phyloP scores from a whole-genome alignment of 2,329 filamentous ascomycete genomes.

The Fusarium udum region DNA sequence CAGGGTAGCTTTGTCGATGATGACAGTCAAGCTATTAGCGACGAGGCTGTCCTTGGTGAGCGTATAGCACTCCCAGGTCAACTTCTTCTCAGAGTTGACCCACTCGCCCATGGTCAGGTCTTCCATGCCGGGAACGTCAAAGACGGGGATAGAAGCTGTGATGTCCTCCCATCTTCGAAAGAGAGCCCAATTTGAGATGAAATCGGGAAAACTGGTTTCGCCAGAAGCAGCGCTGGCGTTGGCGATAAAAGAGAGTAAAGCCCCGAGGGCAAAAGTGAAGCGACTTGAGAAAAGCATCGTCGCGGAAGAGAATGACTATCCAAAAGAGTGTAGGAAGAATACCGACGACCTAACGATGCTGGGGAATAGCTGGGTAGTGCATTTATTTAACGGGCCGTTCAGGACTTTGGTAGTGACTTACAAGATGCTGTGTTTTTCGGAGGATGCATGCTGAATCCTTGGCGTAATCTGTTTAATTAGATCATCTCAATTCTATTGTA shows the following conservation, averaged over 20 bases:
- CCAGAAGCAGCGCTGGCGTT: not conserved
- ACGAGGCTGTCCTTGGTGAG: not conserved
- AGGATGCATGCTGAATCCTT: not conserved
- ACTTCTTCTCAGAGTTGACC: not conserved
- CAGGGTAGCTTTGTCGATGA: slow-evolving; percentile 6
- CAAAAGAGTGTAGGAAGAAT: not conserved
- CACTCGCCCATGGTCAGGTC: not conserved
- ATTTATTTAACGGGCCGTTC: slow-evolving; percentile 9
- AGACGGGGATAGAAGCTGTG: not conserved
- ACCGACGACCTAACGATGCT: not conserved
- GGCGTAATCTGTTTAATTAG: slow-evolving; percentile 7
- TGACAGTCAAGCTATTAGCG: not conserved
- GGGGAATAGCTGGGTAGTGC: not conserved
- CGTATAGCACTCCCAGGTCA: slow-evolving; percentile 15
- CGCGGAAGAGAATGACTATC: not conserved
- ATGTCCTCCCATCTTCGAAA: not conserved
- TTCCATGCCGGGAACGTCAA: not conserved
- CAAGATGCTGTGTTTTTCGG: not conserved
- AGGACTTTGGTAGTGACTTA: not conserved
- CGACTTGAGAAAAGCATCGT: slow-evolving; percentile 9
- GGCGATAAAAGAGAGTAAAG: not conserved
- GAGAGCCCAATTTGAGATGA: not conserved
- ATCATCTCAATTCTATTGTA: not conserved
- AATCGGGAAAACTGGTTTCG: not conserved
- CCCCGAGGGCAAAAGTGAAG: slow-evolving; percentile 15